Conservation (phyloP, 169 alveolate genomes). For the Condylostoma magnum region DNA sequence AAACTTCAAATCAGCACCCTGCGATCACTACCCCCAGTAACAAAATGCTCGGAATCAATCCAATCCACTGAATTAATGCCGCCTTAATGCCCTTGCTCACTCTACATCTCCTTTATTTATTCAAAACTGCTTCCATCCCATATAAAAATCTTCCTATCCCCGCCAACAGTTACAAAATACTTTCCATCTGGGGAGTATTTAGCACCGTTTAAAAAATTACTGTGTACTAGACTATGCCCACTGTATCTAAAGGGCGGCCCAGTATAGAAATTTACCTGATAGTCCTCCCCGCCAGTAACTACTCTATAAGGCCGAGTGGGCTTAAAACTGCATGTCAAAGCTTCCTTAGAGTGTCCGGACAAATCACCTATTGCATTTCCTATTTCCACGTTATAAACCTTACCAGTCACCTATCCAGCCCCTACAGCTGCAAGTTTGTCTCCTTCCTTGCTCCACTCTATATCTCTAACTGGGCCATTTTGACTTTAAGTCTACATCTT, state of each 20-base stretch:
- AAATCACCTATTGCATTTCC: background rate
- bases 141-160: background rate
- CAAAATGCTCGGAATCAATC: too few species aligned
- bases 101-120: background rate
- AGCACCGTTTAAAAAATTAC: background rate
- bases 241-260: slow-evolving; percentile 1
- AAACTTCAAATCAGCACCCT: too few species aligned
- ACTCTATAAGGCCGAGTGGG: background rate
- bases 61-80: too few species aligned
- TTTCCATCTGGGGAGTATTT: background rate
- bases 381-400: background rate
- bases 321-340: background rate
- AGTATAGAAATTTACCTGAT: background rate
- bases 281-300: slow-evolving; percentile 1
- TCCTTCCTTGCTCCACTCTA: background rate
- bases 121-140: background rate
- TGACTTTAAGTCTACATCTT: background rate
- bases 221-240: background rate
- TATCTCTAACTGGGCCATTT: background rate
- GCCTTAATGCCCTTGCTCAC: background rate
- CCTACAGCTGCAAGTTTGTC: background rate
- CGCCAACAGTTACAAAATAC: background rate
- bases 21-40: too few species aligned
- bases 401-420: background rate
- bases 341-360: background rate